These are phyloP conservation scores for Cryptococcus amylolentus DNA, from an alignment of 1,284 basidiomycete species.

Conservation along the genomic window DNA sequence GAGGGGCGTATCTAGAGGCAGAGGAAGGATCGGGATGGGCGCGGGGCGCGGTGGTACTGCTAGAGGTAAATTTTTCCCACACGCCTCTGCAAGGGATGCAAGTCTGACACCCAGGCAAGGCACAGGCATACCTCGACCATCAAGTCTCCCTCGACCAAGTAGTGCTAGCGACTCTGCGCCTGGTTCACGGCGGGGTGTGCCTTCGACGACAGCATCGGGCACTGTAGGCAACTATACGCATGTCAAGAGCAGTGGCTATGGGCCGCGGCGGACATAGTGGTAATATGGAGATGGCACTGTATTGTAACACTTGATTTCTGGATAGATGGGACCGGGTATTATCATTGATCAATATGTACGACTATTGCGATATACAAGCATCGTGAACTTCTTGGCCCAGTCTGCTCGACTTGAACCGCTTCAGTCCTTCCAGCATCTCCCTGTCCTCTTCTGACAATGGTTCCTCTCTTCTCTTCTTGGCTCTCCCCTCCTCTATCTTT, in stretches of 20 bases:
- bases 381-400: conserved; percentile 40
- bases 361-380: conserved; percentile 38
- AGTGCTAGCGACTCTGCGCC: conserved; percentile 3
- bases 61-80: too few species aligned
- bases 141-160: conserved; percentile 1
- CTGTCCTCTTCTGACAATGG: conserved; percentile 30
- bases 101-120: not conserved
- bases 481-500: not conserved
- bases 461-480: conserved; percentile 1
- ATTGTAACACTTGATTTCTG: not conserved
- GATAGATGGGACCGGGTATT: too few species aligned
- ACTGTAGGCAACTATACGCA: conserved; percentile 33
- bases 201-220: not conserved
- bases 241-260: conserved; percentile 48
- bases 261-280: conserved; percentile 18
- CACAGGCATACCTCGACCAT: conserved; percentile 18
- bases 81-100: too few species aligned
- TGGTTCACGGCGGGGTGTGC: conserved; percentile 14
- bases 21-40: conserved; percentile 9
- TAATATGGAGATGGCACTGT: not conserved
- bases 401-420: conserved; percentile 31
- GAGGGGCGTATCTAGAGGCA: conserved; percentile 9
- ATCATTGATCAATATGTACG: not conserved
- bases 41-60: conserved; percentile 7
- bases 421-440: conserved; percentile 38